These are phyloP conservation scores for Carpinus fangiana DNA, from an alignment of 306 rosid species.

Conservation along the genomic window DNA sequence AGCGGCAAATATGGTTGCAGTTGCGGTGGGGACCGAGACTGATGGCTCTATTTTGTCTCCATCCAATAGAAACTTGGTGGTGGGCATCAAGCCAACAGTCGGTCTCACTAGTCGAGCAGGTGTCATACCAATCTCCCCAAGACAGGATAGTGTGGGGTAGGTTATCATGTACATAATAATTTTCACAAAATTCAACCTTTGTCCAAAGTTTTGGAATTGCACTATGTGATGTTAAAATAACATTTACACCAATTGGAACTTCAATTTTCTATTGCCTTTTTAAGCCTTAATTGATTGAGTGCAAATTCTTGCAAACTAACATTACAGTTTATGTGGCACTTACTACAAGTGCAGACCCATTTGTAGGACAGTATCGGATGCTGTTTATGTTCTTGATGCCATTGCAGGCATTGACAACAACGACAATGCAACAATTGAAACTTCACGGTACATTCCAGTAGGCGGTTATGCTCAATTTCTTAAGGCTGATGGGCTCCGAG, in stretches of 20 bases:
- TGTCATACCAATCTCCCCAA: constrained; percentile 39
- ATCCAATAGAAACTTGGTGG: constrained; percentile 42
- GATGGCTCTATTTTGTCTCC: constrained; percentile 53
- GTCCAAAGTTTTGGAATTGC: not conserved
- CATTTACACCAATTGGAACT: not conserved
- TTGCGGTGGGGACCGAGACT: constrained; percentile 52
- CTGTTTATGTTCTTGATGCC: constrained; percentile 48
- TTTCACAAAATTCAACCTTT: not conserved
- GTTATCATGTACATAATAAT: not conserved
- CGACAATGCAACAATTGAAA: constrained; percentile 32
- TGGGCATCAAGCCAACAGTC: constrained; percentile 52
- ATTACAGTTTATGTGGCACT: too few relatives aligned
- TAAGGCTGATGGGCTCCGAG: constrained; percentile 25
- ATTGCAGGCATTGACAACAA: constrained; percentile 44
- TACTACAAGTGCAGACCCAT: constrained; percentile 30
- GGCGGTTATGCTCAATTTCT: constrained; percentile 42
- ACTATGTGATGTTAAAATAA: not conserved
- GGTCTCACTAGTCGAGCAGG: constrained; percentile 54
- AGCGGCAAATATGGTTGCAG: constrained; percentile 47
- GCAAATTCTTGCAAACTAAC: too few relatives aligned
- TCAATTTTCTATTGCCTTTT: not conserved
- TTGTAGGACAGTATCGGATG: constrained; percentile 51
- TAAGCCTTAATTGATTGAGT: too few relatives aligned
- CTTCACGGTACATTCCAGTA: constrained; percentile 37
- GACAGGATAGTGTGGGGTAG: constrained; percentile 57